A percentile compares a stretch with the other conserved stretches of the same genome.
These are phyloP conservation scores for Pseudotulostoma volvatum DNA, from an alignment of 495 filamentous ascomycete species.

Conservation along the genomic window DNA sequence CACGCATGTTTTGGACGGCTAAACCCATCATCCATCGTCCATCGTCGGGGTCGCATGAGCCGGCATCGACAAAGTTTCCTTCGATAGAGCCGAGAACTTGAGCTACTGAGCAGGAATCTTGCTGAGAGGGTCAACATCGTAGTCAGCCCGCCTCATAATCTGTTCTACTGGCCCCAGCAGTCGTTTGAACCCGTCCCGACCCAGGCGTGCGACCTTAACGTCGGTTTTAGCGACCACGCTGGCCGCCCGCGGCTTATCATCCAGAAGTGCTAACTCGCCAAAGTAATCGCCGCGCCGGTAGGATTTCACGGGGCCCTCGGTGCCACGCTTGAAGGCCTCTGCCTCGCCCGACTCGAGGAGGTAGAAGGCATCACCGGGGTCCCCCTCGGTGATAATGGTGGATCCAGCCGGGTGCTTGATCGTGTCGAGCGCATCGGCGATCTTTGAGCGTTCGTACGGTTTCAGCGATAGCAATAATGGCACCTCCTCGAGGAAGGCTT, in stretches of 20 bases:
- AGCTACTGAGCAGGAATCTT: constrained; percentile 4
- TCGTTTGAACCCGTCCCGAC: constrained; percentile 88
- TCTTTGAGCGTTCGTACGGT: constrained; percentile 85
- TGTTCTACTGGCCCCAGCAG: constrained; percentile 83
- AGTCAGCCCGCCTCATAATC: constrained; percentile 79
- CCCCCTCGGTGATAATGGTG: constrained; percentile 79
- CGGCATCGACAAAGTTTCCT: too few species aligned
- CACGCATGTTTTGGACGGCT: too few species aligned
- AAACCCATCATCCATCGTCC: too few species aligned
- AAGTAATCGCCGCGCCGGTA: constrained; percentile 94
- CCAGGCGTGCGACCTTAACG: constrained; percentile 86
- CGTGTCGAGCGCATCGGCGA: constrained; percentile 87
- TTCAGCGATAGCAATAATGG: constrained; percentile 72
- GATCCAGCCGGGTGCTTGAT: constrained; percentile 68
- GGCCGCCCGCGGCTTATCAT: constrained; percentile 87
- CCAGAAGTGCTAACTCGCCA: constrained; percentile 81
- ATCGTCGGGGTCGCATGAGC: too few species aligned
- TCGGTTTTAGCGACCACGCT: constrained; percentile 61
- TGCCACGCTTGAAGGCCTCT: constrained; percentile 59
- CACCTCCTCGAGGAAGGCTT: constrained; percentile 94
- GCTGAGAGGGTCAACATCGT: constrained; percentile 14
- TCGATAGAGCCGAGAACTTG: too few species aligned
- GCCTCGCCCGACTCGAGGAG: constrained; percentile 80
- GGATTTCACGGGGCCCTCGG: constrained; percentile 47
- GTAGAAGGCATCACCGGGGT: constrained; percentile 84